A percentile compares a stretch with the other conserved stretches of the same genome.
phyloP scores from a whole-genome alignment of 495 filamentous ascomycete genomes.

The Darksidea phi region DNA sequence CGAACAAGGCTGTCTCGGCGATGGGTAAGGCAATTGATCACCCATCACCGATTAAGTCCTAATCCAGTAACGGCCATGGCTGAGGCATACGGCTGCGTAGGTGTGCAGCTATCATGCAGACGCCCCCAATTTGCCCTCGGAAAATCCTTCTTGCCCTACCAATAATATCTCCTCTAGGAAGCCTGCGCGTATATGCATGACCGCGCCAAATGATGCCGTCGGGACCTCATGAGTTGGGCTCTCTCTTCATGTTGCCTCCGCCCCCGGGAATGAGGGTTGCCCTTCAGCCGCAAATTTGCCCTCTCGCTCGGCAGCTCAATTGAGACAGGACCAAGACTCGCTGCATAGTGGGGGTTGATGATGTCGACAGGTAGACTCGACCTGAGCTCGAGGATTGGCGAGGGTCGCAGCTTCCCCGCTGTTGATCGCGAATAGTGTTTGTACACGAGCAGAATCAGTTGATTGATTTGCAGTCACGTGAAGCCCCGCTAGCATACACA shows the following conservation, averaged over 20 bases:
- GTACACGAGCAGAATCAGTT: neutral
- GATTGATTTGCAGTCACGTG: no score
- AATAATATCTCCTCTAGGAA: neutral
- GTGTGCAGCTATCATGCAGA: neutral
- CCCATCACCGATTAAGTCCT: neutral
- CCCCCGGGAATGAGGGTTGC: neutral
- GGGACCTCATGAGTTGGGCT: neutral
- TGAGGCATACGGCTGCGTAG: neutral
- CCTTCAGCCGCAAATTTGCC: neutral
- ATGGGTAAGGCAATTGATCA: neutral
- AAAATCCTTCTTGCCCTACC: neutral
- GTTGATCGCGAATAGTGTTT: neutral
- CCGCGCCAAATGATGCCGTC: neutral
- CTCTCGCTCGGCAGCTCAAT: neutral
- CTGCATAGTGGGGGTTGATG: no score
- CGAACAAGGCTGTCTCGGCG: neutral
- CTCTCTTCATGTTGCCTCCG: neutral
- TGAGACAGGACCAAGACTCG: no score
- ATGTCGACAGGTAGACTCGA: neutral
- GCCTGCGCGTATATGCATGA: neutral
- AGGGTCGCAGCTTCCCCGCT: neutral
- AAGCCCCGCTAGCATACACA: no score
- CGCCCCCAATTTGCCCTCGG: constrained; percentile 9
- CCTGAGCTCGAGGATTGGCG: neutral
- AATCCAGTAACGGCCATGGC: neutral